Conservation (phyloP, 306 rosid genomes). For the Senna siamea region DNA sequence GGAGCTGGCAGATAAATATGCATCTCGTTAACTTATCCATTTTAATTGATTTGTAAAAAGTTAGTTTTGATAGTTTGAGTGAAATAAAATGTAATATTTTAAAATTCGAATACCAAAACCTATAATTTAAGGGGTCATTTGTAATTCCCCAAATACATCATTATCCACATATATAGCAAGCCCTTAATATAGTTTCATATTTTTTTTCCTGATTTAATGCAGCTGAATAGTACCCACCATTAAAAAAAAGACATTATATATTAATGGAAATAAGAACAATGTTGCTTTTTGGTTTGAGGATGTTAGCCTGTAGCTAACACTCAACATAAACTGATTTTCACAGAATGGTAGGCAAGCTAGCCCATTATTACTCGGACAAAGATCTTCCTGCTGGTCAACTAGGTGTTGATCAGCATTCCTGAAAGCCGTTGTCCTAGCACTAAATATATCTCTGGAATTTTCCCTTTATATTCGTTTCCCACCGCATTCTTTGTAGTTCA, state of each 20-base stretch:
- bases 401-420: slow-evolving; percentile 60
- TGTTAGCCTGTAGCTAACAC: slow-evolving; percentile 56
- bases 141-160: background rate
- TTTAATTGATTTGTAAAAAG: no score
- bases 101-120: no score
- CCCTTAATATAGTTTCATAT: background rate
- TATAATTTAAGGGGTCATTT: no score
- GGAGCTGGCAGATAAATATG: no score
- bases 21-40: no score
- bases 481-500: slow-evolving; percentile 38
- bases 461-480: background rate
- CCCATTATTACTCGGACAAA: slow-evolving; percentile 28
- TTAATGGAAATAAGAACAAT: background rate
- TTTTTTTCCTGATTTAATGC: background rate
- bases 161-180: slow-evolving; percentile 9
- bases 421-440: background rate
- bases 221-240: background rate
- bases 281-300: background rate
- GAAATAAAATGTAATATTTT: no score
- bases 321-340: slow-evolving; percentile 14
- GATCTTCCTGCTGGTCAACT: slow-evolving; percentile 59
- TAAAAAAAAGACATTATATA: background rate
- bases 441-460: background rate
- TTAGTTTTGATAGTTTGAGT: no score
- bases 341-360: background rate